Base-by-base conservation (phyloP, 176 grass and related monocot species). In the Eragrostis curvula region DNA sequence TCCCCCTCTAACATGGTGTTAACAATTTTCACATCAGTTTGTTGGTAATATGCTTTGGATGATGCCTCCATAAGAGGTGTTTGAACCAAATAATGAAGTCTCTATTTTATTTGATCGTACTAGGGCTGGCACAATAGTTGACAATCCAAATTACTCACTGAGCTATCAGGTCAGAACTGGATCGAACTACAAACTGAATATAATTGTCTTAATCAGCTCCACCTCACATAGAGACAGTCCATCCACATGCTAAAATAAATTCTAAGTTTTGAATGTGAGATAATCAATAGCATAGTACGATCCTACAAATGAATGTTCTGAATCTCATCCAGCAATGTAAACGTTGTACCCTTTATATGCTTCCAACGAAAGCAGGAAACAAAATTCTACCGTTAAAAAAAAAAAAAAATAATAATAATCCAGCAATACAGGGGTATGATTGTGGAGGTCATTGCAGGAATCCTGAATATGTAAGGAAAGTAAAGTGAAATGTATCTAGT, bases 21-120 rank as follows among this genome's bases (percentile, higher is more conserved):
- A 36, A 20, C 43, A 74, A 67, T 74, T 66, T 24, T 20, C 25
- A 67, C 56, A 58, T 9, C 24, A 80, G 20, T 68, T 39, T 30
- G 36, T 41, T 66, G 8, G 63, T 41, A 74, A 79, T 44, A 57
- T 69, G 57, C 49, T 71, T 15, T 66, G 1, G 1, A 8, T 63
- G 62, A 42, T 70, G 30, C 48, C 20, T 52, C 24, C 29, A 65
- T 14, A 32, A 39, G 28, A 32, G 3, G 1, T 53, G 2, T 52
- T 46, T 53, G 40, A 77, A 70, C 12, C 21, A 82, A 70, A 87
- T 16, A n/a, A 87, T 52, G 13, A 77, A 70, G 43, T 64, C 21
- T 20, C 16, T 44, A 52, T 68, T 68, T 25, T 0, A 68, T 79
- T 68, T 36, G 2, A 25, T 4, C 53, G 9, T n/a, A 56, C 1